Conservation (phyloP, 495 filamentous ascomycete species). For the Aspergillus sclerotioniger region DNA sequence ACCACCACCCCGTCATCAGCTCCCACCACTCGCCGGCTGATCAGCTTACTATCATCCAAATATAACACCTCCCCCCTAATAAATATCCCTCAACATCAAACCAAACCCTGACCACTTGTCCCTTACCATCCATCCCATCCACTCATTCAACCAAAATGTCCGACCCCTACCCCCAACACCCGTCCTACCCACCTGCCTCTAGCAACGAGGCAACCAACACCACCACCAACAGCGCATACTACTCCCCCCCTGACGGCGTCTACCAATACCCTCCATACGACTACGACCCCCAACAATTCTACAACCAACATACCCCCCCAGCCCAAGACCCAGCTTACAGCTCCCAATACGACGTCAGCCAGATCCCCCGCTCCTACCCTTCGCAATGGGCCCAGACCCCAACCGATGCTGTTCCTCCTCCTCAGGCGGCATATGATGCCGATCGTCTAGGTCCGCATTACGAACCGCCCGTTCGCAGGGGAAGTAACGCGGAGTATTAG, state of each 20-base stretch:
- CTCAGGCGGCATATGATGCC: neutral
- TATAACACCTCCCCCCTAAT: neutral
- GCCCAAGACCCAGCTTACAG: constrained; percentile 10
- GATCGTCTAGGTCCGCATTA: constrained; percentile 15
- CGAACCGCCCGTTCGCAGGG: constrained; percentile 1
- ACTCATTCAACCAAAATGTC: constrained; percentile 10
- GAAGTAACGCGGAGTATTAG: constrained; percentile 28
- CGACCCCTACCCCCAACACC: constrained; percentile 11
- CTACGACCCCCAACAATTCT: constrained; percentile 14
- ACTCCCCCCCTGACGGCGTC: constrained; percentile 14
- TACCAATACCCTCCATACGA: constrained; percentile 19
- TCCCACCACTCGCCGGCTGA: neutral
- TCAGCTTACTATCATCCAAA: neutral
- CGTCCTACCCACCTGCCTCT: constrained; percentile 8
- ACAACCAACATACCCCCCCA: constrained; percentile 5
- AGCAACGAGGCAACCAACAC: neutral
- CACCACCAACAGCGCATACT: too few relatives aligned
- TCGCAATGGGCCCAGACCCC: neutral
- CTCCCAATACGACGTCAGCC: constrained; percentile 14
- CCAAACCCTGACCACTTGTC: too few relatives aligned
- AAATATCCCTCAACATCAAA: neutral
- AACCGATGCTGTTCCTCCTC: neutral
- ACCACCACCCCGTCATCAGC: constrained; percentile 7
- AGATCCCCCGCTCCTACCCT: constrained; percentile 8
- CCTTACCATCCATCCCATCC: neutral